Evolutionary conservation across 192 early-diverging fungal genomes (phyloP), one percentile per base, ranked within the genome.

Genomic region (Podochytrium sp.): DNA sequence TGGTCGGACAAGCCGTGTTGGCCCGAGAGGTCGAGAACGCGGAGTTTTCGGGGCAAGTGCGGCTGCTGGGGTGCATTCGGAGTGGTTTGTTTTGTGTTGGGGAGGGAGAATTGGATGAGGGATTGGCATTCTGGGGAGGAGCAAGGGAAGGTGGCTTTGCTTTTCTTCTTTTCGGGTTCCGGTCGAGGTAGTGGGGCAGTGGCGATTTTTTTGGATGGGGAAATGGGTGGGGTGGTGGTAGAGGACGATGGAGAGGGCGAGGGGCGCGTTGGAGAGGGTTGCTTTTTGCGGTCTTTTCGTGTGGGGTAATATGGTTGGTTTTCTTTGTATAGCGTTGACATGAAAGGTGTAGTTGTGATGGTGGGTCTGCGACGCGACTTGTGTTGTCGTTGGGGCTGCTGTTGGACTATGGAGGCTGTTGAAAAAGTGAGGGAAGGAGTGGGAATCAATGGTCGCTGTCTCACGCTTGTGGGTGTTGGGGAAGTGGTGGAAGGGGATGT

Each of bases 21-120:
- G 32, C 82, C 82, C 20, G 79, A 81, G 4, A 84, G 16, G 57
- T 84, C 82, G 43, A 84, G 60, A n/a, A 84, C 69, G 58, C 25
- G 4, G 37, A 30, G 38, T 37, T 14, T 20, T 27, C 16, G 0
- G 14, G 16, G 18, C 30, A 65, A 65, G 30, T 74, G 64, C 30
- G 75, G 66, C 35, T 67, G 58, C 65, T 53, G 30, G 40, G 49
- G 72, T 53, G 42, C 27, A n/a, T n/a, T n/a, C n/a, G n/a, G n/a
- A n/a, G n/a, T n/a, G 14, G n/a, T 59, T 66, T 3, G 20, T 4
- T 32, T 12, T 38, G 38, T 57, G 55, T 43, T 29, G 27, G 7
- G 29, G 18, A 40, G 23, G 7, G 56, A 67, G 32, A 80, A 66
- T 6, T 70, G 37, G 30, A 72, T 40, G 1, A 83, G 65, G 30